Evolutionary conservation across 2,329 filamentous ascomycete genomes (phyloP).

Genomic region (Verticillium zaregamsianum): DNA sequence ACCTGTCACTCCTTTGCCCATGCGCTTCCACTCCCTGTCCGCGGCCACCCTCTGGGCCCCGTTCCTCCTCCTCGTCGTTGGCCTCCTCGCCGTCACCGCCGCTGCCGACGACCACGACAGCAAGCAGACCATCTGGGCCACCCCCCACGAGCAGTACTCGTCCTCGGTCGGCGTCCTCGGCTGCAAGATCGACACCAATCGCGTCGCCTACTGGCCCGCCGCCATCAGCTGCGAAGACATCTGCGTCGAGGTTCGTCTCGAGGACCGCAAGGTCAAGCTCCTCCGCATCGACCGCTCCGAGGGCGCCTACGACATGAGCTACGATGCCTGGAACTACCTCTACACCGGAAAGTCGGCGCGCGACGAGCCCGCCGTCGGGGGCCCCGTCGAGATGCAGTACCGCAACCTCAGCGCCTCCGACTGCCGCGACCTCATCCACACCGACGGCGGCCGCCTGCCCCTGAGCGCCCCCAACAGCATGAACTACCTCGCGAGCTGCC

Average conservation of each 20-base stretch:
- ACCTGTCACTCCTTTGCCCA: neutral
- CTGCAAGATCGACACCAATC: constrained; percentile 48
- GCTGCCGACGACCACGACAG: neutral
- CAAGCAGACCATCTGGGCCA: constrained; percentile 21
- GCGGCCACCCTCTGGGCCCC: constrained; percentile 26
- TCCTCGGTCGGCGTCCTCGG: constrained; percentile 46
- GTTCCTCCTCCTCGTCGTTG: neutral
- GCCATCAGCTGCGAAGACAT: constrained; percentile 41
- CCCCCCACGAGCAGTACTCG: constrained; percentile 44
- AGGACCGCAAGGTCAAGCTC: constrained; percentile 16
- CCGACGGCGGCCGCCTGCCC: constrained; percentile 31
- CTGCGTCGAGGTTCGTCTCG: constrained; percentile 28
- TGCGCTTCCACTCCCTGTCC: neutral
- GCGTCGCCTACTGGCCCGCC: constrained; percentile 47
- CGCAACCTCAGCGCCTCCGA: constrained; percentile 37
- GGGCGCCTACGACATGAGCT: constrained; percentile 45
- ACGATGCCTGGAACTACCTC: constrained; percentile 50
- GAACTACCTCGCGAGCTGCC: constrained; percentile 45
- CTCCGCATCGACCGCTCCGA: constrained; percentile 20
- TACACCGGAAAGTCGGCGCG: constrained; percentile 39
- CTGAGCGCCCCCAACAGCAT: constrained; percentile 48
- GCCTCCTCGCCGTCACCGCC: neutral
- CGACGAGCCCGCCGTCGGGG: constrained; percentile 40
- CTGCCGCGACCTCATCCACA: constrained; percentile 45
- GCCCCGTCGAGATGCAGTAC: constrained; percentile 42